These are phyloP conservation scores for Penicillium argentinense DNA, from an alignment of 495 filamentous ascomycete species.

Conservation along the genomic window DNA sequence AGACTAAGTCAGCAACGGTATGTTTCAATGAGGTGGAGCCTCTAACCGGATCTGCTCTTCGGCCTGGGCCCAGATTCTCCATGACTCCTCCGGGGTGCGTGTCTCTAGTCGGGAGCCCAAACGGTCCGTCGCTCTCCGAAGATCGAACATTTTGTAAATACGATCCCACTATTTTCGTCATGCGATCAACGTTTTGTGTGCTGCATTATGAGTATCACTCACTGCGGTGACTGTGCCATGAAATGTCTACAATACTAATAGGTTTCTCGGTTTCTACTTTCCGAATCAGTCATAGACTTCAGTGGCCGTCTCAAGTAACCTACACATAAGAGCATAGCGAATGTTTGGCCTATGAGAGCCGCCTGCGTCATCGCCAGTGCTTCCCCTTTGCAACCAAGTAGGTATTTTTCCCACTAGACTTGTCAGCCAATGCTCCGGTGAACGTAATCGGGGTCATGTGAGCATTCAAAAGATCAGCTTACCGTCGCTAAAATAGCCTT, in stretches of 20 bases:
- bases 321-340: conserved; percentile 35
- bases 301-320: background rate
- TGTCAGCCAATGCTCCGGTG: too few relatives aligned
- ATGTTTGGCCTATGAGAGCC: conserved; percentile 38
- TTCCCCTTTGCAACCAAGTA: conserved; percentile 4
- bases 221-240: conserved; percentile 34
- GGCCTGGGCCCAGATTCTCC: conserved; percentile 17
- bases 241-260: conserved; percentile 27
- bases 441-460: too few relatives aligned
- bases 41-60: conserved; percentile 22
- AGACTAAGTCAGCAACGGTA: background rate
- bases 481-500: conserved; percentile 34
- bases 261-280: conserved; percentile 22
- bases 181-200: background rate
- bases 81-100: conserved; percentile 13
- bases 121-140: background rate
- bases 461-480: too few relatives aligned
- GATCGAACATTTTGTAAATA: conserved; percentile 5
- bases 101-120: background rate
- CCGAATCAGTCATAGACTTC: background rate
- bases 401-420: conserved; percentile 22
- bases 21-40: background rate
- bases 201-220: background rate
- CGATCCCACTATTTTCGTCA: conserved; percentile 1
- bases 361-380: conserved; percentile 32